Evolutionary conservation across 177 flowering plant genomes (phyloP), one percentile per base, ranked within the genome.

Genomic region (Telopea speciosissima): DNA sequence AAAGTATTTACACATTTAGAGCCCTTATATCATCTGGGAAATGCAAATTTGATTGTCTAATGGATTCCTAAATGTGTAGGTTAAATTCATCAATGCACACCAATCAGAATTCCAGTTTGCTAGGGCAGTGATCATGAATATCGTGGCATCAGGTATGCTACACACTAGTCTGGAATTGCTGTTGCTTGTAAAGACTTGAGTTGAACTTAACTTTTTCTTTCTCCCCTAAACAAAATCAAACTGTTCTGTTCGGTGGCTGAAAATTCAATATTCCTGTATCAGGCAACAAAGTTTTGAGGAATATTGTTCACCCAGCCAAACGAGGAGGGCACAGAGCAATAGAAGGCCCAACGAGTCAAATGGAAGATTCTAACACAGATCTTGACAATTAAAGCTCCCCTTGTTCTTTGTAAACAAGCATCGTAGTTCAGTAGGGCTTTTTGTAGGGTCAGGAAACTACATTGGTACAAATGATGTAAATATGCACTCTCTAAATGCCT

Each of bases 41-140:
- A 26, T 22, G 28, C 62, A 65, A 59, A 23, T 17, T 63, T 16
- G 23, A 26, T 33, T n/a, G 56, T 16, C 28, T 64, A 3, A 28
- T 63, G 62, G 54, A 22, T 70, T 33, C 17, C 26, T 66, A 24
- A 42, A 19, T 25, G 24, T 73, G 73, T 83, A 87, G 88, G 75
- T 23, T 28, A 85, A 76, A 66, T 67, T 83, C 52, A 24, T 74
- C 11, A 78, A 67, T 66, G 65, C 73, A 1, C 83, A 87, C 80
- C 83, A 80, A 77, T 70, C 67, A 56, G 89, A 87, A 69, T 73
- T 85, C 68, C 78, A 79, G 52, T 81, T 72, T 67, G 80, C 69
- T 17, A 80, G 45, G 71, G 42, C 76, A 5, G 8, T 79, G 62
- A 0, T 82, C 6, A 17, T 59, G 67, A 87, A 72, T 62, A 71